Conservation (phyloP, 2,329 filamentous ascomycete species). For the Cladobotryum protrusum region DNA sequence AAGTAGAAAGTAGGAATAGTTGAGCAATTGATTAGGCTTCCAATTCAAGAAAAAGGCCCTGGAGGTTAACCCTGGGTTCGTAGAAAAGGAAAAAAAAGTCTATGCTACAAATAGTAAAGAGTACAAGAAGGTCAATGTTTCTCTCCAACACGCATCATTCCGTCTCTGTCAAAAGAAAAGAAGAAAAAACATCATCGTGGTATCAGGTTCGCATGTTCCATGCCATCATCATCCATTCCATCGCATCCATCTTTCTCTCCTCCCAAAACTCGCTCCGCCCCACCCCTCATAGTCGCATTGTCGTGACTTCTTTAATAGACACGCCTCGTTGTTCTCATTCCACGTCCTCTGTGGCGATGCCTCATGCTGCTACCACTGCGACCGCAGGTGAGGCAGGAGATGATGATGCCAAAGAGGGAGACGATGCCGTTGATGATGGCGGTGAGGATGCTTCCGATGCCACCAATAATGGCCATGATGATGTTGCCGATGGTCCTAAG, state of each 20-base stretch:
- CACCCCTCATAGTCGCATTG: too few relatives aligned
- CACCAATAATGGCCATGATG: slow-evolving; percentile 63
- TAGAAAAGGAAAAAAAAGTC: too few relatives aligned
- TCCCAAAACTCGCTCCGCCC: neutral
- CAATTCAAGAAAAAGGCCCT: too few relatives aligned
- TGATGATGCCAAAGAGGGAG: slow-evolving; percentile 57
- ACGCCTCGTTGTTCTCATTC: slow-evolving; percentile 13
- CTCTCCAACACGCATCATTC: too few relatives aligned
- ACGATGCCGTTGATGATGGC: slow-evolving; percentile 64
- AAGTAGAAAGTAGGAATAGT: too few relatives aligned
- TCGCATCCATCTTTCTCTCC: neutral
- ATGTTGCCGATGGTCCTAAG: slow-evolving; percentile 59
- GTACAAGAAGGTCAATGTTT: too few relatives aligned
- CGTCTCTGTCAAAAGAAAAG: too few relatives aligned
- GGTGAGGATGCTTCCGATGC: slow-evolving; percentile 57
- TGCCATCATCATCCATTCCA: neutral
- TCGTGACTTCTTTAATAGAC: slow-evolving; percentile 12
- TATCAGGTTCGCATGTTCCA: neutral
- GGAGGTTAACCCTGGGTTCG: too few relatives aligned
- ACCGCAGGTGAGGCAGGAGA: slow-evolving; percentile 58
- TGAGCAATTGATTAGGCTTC: too few relatives aligned
- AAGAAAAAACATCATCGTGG: too few relatives aligned
- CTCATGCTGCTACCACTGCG: slow-evolving; percentile 22
- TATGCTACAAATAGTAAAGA: too few relatives aligned
- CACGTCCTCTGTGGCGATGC: neutral